phyloP scores from a whole-genome alignment of 768 basidiomycete species.

The Pleurotus sapidus region DNA sequence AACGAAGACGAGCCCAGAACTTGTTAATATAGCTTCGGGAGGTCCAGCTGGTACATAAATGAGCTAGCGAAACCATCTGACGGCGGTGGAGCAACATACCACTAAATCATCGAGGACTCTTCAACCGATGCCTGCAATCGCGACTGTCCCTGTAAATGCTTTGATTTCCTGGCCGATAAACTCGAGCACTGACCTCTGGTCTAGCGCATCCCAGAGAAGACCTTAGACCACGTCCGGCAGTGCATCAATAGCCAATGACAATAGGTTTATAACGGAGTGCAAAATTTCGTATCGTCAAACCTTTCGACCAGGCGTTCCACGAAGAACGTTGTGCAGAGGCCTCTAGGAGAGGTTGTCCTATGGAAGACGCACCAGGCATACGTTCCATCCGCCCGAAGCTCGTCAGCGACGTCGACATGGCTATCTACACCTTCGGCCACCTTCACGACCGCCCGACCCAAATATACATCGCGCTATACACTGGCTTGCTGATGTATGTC shows the following conservation, averaged over 20 bases:
- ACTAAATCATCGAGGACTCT: too few species aligned
- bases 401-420: conserved; percentile 1
- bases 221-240: neutral
- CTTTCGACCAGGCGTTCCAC: neutral
- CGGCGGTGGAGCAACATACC: too few species aligned
- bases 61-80: too few species aligned
- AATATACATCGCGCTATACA: neutral
- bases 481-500: neutral
- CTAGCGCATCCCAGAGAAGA: neutral
- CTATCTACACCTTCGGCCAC: neutral
- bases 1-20: too few species aligned
- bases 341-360: neutral
- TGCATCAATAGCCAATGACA: too few species aligned
- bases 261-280: neutral
- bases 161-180: too few species aligned
- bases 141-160: too few species aligned
- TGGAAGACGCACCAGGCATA: neutral
- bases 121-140: too few species aligned
- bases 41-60: too few species aligned
- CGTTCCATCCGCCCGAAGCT: neutral
- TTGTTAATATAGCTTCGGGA: too few species aligned
- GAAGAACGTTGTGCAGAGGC: neutral
- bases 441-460: neutral
- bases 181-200: neutral
- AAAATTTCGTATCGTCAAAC: conserved; percentile 1